A percentile compares a stretch with the other conserved stretches of the same genome.
These are phyloP conservation scores for Tricholoma flavovirens DNA, from an alignment of 768 basidiomycete species.

Conservation along the genomic window DNA sequence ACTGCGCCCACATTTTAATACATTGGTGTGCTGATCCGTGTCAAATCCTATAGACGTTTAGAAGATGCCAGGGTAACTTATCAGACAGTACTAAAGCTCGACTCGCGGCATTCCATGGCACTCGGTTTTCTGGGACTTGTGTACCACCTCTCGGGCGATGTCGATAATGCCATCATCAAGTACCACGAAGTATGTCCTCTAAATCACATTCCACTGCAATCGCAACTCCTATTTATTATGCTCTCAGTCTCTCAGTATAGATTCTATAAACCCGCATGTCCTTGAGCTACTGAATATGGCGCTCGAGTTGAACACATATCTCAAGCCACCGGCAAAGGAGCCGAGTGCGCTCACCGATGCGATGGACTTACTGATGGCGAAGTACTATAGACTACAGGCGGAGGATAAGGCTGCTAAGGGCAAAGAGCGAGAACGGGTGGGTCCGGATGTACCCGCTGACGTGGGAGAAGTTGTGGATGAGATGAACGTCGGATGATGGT, in stretches of 20 bases:
- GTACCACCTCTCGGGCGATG: slow-evolving; percentile 64
- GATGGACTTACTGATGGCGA: slow-evolving; percentile 25
- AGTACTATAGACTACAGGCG: slow-evolving; percentile 22
- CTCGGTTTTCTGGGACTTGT: slow-evolving; percentile 89
- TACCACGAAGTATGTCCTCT: slow-evolving; percentile 77
- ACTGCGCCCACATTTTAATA: background rate
- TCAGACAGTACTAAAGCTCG: slow-evolving; percentile 75
- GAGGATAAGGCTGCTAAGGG: slow-evolving; percentile 16
- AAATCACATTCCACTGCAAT: background rate
- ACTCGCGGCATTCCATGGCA: slow-evolving; percentile 77
- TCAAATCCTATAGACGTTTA: slow-evolving; percentile 29
- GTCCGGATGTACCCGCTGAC: slow-evolving; percentile 14
- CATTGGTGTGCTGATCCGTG: background rate
- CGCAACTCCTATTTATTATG: slow-evolving; percentile 3
- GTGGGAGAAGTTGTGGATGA: slow-evolving; percentile 16
- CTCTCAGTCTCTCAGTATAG: slow-evolving; percentile 65
- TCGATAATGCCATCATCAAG: slow-evolving; percentile 78
- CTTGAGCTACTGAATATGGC: slow-evolving; percentile 80
- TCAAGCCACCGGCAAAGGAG: slow-evolving; percentile 15
- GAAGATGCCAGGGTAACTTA: slow-evolving; percentile 72
- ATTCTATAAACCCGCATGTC: slow-evolving; percentile 77
- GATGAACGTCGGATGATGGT: slow-evolving; percentile 24
- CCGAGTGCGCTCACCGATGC: slow-evolving; percentile 24
- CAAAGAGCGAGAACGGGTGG: slow-evolving; percentile 23
- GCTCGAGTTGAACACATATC: slow-evolving; percentile 44